These are phyloP conservation scores for Microascus cirrosus DNA, from an alignment of 2,329 filamentous ascomycete species.

Conservation along the genomic window DNA sequence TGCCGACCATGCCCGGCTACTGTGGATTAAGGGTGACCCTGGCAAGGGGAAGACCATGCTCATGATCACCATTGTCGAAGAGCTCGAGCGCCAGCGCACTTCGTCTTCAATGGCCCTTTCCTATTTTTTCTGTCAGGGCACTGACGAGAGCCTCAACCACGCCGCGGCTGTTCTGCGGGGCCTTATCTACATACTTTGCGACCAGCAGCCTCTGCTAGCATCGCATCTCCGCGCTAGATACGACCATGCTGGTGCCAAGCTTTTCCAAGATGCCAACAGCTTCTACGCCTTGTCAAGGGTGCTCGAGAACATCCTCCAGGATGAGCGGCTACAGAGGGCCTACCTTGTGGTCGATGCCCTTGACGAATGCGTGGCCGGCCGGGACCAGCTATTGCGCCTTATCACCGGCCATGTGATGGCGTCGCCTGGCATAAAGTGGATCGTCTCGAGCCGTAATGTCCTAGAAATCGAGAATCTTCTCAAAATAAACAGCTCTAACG, in stretches of 20 bases:
- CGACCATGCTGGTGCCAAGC: slow-evolving; percentile 15
- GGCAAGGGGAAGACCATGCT: slow-evolving; percentile 35
- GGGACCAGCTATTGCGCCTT: slow-evolving; percentile 20
- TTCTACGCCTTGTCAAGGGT: slow-evolving; percentile 23
- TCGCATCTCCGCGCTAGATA: slow-evolving; percentile 21
- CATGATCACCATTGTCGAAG: slow-evolving; percentile 23
- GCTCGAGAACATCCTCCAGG: slow-evolving; percentile 24
- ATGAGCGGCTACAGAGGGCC: slow-evolving; percentile 14
- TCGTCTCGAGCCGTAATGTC: slow-evolving; percentile 31
- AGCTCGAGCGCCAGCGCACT: slow-evolving; percentile 11
- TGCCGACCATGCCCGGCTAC: too few species aligned
- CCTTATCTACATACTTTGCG: slow-evolving; percentile 25
- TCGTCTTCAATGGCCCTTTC: background rate
- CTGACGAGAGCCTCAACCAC: slow-evolving; percentile 22
- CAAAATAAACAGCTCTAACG: background rate
- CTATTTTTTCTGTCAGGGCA: slow-evolving; percentile 32
- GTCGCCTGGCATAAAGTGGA: slow-evolving; percentile 22
- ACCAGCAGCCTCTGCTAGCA: background rate
- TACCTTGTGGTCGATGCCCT: slow-evolving; percentile 33
- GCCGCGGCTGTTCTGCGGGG: slow-evolving; percentile 27
- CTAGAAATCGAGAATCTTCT: slow-evolving; percentile 18
- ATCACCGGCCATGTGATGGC: slow-evolving; percentile 13
- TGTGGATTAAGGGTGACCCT: slow-evolving; percentile 30
- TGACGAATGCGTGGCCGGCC: slow-evolving; percentile 26
- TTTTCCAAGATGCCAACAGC: slow-evolving; percentile 27